Base-by-base conservation (phyloP, 1,139 yeast species). In the Casaregolazyma suthepensis region DNA sequence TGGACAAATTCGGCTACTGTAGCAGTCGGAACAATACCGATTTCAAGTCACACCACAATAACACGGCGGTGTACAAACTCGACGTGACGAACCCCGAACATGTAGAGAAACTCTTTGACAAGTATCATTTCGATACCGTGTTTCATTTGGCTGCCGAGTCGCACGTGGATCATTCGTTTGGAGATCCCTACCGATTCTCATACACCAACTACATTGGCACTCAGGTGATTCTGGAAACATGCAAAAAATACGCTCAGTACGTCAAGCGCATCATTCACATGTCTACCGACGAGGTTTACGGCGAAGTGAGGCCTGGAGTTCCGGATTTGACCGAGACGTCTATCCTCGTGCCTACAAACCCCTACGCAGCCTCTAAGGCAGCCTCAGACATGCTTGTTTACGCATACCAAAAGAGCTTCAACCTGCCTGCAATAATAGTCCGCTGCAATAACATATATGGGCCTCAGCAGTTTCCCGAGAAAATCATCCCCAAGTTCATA, bases 241-340 rank as follows among this genome's bases (percentile, higher is more conserved):
- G 70, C 50, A 66, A 78, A 42, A 54, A 56, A 43, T 59, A 54
- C 51, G 58, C 59, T 18, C 17, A 13, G 17, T n/a, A 35, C 17
- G 59, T 70, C n/a, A 56, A 60, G 17, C 46, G 63, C 13, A 71
- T 80, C 50, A 56, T 81, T 2, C 84, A 81, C 61, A 70, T 81
- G 57, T 81, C 85, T 2, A 81, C 86, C 0, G 86, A 81, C 61
- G 86, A 81, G 58, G 85, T 81, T 0, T 81, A 81, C 57, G 85
- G 85, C 1, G 71, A 67, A n/a, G 67, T 63, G 3, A 53, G 56
- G 3, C 74, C 54, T 5, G 63, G 60, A 10, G 66, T 58, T 7
- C 57, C 60, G 7, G 71, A 67, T 50, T 53, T 73, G n/a, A 60
- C 64, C 7, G 83, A 79, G 59, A 54, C 66, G 0, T 69, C 74